Percentiles rank a stretch among this genome's conserved stretches.
Conservation (phyloP, 495 filamentous ascomycete species). For the Penicillium herquei region DNA sequence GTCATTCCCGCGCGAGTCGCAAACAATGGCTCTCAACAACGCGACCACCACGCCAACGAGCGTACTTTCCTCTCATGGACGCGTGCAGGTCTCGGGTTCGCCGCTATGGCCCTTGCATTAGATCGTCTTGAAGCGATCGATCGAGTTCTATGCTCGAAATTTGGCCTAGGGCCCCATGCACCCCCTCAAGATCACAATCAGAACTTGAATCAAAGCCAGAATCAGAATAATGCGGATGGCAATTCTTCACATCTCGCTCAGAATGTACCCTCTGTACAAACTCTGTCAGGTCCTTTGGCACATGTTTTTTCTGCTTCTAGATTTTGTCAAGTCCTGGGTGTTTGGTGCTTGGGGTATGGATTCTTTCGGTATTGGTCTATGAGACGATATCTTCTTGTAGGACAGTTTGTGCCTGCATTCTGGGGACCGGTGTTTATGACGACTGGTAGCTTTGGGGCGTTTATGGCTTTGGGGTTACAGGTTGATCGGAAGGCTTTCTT, state of each 20-base stretch:
- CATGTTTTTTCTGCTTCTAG: conserved; percentile 16
- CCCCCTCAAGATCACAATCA: background rate
- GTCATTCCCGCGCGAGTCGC: conserved; percentile 25
- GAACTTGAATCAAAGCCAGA: background rate
- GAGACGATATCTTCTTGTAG: conserved; percentile 21
- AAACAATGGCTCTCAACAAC: conserved; percentile 38
- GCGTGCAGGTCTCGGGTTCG: conserved; percentile 51
- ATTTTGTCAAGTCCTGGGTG: conserved; percentile 25
- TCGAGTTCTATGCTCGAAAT: conserved; percentile 9
- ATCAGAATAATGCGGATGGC: background rate
- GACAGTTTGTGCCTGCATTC: conserved; percentile 31
- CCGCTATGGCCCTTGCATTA: conserved; percentile 47
- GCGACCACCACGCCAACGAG: conserved; percentile 54
- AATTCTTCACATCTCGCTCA: background rate
- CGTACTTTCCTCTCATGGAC: conserved; percentile 57
- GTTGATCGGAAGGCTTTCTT: conserved; percentile 9
- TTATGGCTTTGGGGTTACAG: conserved; percentile 17
- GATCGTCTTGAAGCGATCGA: conserved; percentile 34
- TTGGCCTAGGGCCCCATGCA: background rate
- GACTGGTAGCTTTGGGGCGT: conserved; percentile 15
- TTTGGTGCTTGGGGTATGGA: conserved; percentile 31
- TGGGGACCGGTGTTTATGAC: conserved; percentile 35
- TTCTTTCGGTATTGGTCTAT: conserved; percentile 30
- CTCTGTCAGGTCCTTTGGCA: too few relatives aligned
- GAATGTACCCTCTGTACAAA: background rate